Conservation (phyloP, 495 filamentous ascomycete genomes). For the Aspergillus ellipticus region DNA sequence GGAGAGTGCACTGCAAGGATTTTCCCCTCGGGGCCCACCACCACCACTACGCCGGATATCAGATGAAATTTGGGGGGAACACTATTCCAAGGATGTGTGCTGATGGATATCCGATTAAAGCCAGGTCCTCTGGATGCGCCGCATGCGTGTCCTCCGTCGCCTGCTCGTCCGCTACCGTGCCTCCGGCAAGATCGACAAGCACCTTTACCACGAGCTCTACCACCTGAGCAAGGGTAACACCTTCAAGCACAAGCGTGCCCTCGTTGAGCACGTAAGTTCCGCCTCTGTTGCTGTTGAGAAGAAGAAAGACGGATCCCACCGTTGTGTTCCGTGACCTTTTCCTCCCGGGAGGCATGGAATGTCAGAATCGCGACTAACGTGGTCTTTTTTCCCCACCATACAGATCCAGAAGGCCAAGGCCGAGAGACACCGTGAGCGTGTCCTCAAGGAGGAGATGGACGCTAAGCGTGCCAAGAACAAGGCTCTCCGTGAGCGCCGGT, state of each 20-base stretch:
- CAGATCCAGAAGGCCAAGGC: slow-evolving; percentile 99
- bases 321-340: too few species aligned
- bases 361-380: slow-evolving; percentile 21
- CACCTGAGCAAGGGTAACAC: slow-evolving; percentile 99
- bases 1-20: slow-evolving; percentile 2
- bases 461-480: slow-evolving; percentile 99
- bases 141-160: slow-evolving; percentile 96
- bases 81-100: background rate
- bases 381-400: slow-evolving; percentile 22
- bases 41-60: background rate
- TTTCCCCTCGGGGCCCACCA: background rate
- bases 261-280: slow-evolving; percentile 95
- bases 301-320: background rate
- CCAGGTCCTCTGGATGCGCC: slow-evolving; percentile 99
- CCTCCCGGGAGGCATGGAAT: too few species aligned
- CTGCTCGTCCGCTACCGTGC: slow-evolving; percentile 99
- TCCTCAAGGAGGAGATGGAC: slow-evolving; percentile 99
- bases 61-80: background rate
- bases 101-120: slow-evolving; percentile 42
- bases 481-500: slow-evolving; percentile 95
- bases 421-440: slow-evolving; percentile 90
- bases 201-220: slow-evolving; percentile 99
- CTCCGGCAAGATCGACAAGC: slow-evolving; percentile 99
- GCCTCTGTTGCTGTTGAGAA: background rate
- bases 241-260: slow-evolving; percentile 99